Conservation (phyloP, 192 early-diverging fungal species). For the Umbelopsis isabellina region DNA sequence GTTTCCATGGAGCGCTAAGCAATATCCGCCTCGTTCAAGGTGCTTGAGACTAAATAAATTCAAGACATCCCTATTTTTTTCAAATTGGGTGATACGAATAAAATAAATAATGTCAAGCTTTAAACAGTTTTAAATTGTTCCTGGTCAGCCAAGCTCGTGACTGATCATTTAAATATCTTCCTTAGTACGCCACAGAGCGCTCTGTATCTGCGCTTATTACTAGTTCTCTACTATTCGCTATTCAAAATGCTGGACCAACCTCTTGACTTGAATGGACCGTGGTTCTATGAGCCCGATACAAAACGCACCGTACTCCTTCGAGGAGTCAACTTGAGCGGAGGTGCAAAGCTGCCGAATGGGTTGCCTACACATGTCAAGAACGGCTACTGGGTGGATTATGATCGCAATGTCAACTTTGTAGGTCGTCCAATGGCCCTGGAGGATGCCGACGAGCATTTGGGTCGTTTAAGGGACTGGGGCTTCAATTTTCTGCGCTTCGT, state of each 20-base stretch:
- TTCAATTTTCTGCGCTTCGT: conserved; percentile 74
- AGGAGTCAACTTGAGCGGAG: conserved; percentile 58
- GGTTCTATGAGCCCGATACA: conserved; percentile 54
- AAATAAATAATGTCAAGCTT: too few relatives aligned
- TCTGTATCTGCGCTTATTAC: too few relatives aligned
- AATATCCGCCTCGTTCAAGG: not conserved
- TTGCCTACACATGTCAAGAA: conserved; percentile 46
- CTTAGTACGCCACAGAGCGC: too few relatives aligned
- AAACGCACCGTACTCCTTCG: conserved; percentile 53
- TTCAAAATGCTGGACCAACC: not conserved
- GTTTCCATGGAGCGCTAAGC: conserved; percentile 1
- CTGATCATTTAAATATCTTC: not conserved
- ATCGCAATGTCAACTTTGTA: conserved; percentile 65
- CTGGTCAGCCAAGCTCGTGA: not conserved
- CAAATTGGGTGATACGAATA: too few relatives aligned
- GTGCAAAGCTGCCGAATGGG: conserved; percentile 53
- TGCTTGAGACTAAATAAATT: not conserved
- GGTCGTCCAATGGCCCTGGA: conserved; percentile 72
- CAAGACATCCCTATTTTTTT: too few relatives aligned
- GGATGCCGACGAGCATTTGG: conserved; percentile 74
- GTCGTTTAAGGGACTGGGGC: conserved; percentile 67
- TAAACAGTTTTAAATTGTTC: too few relatives aligned
- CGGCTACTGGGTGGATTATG: conserved; percentile 53
- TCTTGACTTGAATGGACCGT: conserved; percentile 40
- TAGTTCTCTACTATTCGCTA: not conserved